Base-by-base conservation (phyloP, 2,329 filamentous ascomycete species). In the Lomentospora prolificans region DNA sequence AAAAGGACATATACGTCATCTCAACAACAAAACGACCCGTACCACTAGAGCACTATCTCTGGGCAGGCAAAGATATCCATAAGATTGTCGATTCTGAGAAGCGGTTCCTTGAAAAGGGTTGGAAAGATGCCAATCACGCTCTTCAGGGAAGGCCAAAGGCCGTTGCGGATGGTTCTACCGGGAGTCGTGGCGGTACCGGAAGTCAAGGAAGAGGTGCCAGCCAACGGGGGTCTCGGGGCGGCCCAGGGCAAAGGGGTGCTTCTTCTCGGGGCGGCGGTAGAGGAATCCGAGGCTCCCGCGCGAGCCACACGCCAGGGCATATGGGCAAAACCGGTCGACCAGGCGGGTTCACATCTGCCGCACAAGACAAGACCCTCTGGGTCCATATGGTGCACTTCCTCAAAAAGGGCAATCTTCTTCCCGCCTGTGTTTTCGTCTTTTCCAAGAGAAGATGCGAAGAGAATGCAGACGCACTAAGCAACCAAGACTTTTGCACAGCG, bases 1-100 rank as follows among this genome's bases (percentile, higher is more conserved):
- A 95, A 72, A 97, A 96, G 71, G 89, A 99, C 64, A 97, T 99
- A 31, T 99, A 97, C 67, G 94, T 99, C 63, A 99, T 99, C 56
- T 97, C 94, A 0, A 99, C 94, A 0, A 86, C 91, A 0, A 99
- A 99, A 70, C 82, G 94, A 58, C 94, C 94, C 0, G 90, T 99
- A 0, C 94, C 94, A 0, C 74, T 99, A 2, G 94, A 99, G 64
- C 94, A 99, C 68, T 99, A 92, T 64, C 78, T 99, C 1, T 99
- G 94, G 94, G 91, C 90, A 3, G 87, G 86, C 57, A 97, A 96
- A 69, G 82, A 85, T 36, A 94, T 96, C 66, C 80, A 90, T 73
- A 96, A 95, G 70, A 96, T 99, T 63, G 94, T 99, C 12, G 89
- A 95, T 64, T 81, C 89, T 0, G 88, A 96, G 57, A 96, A 96